These are phyloP conservation scores for Exophiala mesophila DNA, from an alignment of 2,329 filamentous ascomycete species.

Conservation along the genomic window DNA sequence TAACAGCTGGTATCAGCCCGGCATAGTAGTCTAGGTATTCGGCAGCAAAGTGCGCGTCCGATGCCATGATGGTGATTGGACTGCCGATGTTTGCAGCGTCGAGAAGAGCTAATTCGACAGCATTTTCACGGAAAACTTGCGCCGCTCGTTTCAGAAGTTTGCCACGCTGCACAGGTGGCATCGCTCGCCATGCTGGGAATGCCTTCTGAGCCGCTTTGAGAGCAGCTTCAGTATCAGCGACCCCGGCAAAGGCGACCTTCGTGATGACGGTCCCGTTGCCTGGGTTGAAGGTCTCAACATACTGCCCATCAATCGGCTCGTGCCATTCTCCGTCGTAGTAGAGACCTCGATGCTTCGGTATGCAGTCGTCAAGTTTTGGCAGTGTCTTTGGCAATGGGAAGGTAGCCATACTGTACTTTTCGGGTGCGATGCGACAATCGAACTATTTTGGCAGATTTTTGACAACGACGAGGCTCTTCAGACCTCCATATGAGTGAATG, in stretches of 20 bases:
- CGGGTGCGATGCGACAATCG: too few relatives aligned
- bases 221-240: constrained; percentile 25
- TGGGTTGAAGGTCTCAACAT: constrained; percentile 26
- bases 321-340: constrained; percentile 28
- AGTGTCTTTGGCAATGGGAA: too few relatives aligned
- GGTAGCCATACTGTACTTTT: too few relatives aligned
- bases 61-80: constrained; percentile 26
- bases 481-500: too few relatives aligned
- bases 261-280: constrained; percentile 26
- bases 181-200: constrained; percentile 26
- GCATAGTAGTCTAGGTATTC: constrained; percentile 27
- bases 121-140: constrained; percentile 28
- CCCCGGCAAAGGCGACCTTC: constrained; percentile 23
- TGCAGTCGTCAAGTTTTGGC: constrained; percentile 10
- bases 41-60: constrained; percentile 25
- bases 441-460: too few relatives aligned
- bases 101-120: constrained; percentile 27
- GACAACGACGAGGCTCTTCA: too few relatives aligned
- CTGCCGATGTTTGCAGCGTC: constrained; percentile 32
- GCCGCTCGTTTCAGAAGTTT: constrained; percentile 28
- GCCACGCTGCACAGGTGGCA: constrained; percentile 26
- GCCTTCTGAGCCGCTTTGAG: constrained; percentile 25
- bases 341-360: constrained; percentile 24
- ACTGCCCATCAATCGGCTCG: constrained; percentile 17
- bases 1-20: constrained; percentile 27